Conservation (phyloP, 2,329 filamentous ascomycete species). For the Xylaria sp. region DNA sequence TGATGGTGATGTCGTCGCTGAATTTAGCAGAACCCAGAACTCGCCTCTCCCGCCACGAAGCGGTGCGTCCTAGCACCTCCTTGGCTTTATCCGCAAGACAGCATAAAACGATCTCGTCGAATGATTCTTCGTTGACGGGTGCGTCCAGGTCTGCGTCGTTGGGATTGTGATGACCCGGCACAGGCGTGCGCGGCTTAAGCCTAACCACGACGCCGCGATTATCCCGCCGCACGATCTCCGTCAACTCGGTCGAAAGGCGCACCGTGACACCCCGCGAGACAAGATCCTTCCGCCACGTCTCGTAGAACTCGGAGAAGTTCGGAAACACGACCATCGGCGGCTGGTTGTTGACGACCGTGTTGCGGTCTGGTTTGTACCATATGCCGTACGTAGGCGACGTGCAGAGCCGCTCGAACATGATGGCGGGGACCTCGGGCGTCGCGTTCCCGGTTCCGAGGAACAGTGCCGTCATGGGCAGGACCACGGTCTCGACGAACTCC, state of each 20-base stretch:
- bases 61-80: conserved; percentile 66
- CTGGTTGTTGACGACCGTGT: conserved; percentile 55
- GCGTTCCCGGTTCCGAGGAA: conserved; percentile 52
- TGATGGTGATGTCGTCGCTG: conserved; percentile 77
- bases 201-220: conserved; percentile 62
- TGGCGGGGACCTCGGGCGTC: conserved; percentile 49
- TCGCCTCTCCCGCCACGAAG: conserved; percentile 70
- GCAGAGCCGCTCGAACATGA: conserved; percentile 52
- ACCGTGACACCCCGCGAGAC: conserved; percentile 62
- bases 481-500: conserved; percentile 49
- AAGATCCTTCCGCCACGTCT: conserved; percentile 62
- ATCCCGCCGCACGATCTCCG: conserved; percentile 60
- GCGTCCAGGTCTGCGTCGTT: conserved; percentile 44
- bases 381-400: conserved; percentile 65
- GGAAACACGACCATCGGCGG: conserved; percentile 71
- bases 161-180: conserved; percentile 49
- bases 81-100: conserved; percentile 73
- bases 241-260: conserved; percentile 64
- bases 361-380: conserved; percentile 61
- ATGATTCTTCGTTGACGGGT: conserved; percentile 65
- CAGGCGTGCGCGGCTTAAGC: conserved; percentile 54
- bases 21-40: conserved; percentile 78
- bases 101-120: conserved; percentile 75
- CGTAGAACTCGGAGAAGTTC: conserved; percentile 66
- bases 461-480: conserved; percentile 53